Conservation (phyloP, 441 rosid genomes). For the Syzygium malaccense region DNA sequence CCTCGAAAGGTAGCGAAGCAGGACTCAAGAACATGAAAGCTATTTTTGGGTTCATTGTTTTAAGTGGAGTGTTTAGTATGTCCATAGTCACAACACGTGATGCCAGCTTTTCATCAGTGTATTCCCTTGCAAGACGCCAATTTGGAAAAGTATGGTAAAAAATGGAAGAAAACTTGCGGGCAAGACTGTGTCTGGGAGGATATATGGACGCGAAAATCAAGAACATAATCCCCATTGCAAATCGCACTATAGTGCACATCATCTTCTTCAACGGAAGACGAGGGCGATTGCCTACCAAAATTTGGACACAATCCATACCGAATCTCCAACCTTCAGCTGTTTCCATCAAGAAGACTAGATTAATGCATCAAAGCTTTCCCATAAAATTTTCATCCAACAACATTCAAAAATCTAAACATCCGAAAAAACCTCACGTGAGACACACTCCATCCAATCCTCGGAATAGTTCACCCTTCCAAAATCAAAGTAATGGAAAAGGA, state of each 20-base stretch:
- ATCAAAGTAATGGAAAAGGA: too few relatives aligned
- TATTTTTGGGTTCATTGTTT: conserved; percentile 20
- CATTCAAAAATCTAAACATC: too few relatives aligned
- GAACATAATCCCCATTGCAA: conserved; percentile 60
- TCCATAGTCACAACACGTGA: conserved; percentile 61
- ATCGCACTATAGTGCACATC: conserved; percentile 46
- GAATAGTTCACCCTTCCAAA: too few relatives aligned
- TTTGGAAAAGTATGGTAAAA: conserved; percentile 54
- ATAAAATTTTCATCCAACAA: too few relatives aligned
- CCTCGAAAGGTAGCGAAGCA: conserved; percentile 86
- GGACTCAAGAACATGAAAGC: conserved; percentile 55
- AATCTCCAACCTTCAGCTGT: conserved; percentile 47
- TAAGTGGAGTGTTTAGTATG: conserved; percentile 36
- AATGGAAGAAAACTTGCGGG: conserved; percentile 60
- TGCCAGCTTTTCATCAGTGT: conserved; percentile 63
- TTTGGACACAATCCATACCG: conserved; percentile 63
- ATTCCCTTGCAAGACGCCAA: conserved; percentile 72
- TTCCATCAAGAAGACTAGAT: conserved; percentile 25
- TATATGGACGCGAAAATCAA: conserved; percentile 60
- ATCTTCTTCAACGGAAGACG: conserved; percentile 68
- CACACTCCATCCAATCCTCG: too few relatives aligned
- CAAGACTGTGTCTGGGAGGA: conserved; percentile 44
- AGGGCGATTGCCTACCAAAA: conserved; percentile 53
- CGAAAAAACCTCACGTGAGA: too few relatives aligned
- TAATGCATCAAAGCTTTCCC: not conserved